Base-by-base conservation (phyloP, 768 basidiomycete species). In the Xerocomellus intermedius region DNA sequence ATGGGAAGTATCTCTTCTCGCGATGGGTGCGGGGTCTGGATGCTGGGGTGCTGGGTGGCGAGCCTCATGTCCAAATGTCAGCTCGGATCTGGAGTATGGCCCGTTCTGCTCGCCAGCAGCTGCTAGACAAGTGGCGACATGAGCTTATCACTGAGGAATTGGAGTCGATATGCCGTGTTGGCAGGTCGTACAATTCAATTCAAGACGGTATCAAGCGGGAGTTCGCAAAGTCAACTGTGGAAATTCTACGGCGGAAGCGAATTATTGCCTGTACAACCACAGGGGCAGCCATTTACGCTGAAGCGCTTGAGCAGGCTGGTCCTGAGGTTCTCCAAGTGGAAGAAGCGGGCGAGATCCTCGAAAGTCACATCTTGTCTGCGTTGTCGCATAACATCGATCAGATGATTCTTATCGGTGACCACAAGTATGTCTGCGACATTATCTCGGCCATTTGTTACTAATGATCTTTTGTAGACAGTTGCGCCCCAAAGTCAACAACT, bases 251-350 rank as follows among this genome's bases (percentile, higher is more conserved):
- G 46, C 62, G 42, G 37, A 85, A 83, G 67, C 69, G 81, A n/a
- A 79, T 88, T 37, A 82, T 88, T 9, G 86, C 79, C 0, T 87
- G 85, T 58, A 88, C 86, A 0, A 88, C 86, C 0, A 86, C 86
- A 0, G 86, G 76, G 1, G 86, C 86, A 0, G 86, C 86, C 0
- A 88, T 82, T 64, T 81, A 83, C 52, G 67, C 71, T 0, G 64
- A 74, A 2, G 71, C 68, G 10, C 76, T 88, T 22, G 75, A 73
- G 16, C 70, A 69, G 0, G 77, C 73, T 3, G 64, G 68, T 5
- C 81, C 84, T 0, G 68, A 75, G 10, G 74, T 87, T 4, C 67
- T 88, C 6, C 69, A 88, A 0, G 85, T 88, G 1, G 86, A 89
- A 61, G 86, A 88, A 64, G 86, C 86, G 0, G 86, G 86, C 3